phyloP scores from a whole-genome alignment of 495 filamentous ascomycete species.

The Aspergillus hancockii region DNA sequence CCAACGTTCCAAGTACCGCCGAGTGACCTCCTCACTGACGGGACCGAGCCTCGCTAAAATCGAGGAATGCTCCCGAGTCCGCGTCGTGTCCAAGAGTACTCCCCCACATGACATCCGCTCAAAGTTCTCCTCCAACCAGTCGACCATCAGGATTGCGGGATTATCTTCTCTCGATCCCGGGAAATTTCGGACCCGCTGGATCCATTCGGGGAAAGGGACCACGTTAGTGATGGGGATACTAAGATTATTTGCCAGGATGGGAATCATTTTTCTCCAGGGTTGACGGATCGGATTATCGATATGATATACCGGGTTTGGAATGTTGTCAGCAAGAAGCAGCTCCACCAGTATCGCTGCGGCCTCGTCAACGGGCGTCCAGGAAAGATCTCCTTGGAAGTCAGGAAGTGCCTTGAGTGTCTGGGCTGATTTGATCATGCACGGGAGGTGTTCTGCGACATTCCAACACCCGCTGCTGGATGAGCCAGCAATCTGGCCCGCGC shows the following conservation, averaged over 20 bases:
- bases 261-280: slow-evolving; percentile 45
- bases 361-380: slow-evolving; percentile 52
- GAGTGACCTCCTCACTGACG: slow-evolving; percentile 3
- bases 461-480: slow-evolving; percentile 51
- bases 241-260: slow-evolving; percentile 43
- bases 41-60: slow-evolving; percentile 1
- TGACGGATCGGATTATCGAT: slow-evolving; percentile 56
- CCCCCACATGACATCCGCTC: slow-evolving; percentile 18
- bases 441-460: slow-evolving; percentile 52
- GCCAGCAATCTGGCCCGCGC: slow-evolving; percentile 53
- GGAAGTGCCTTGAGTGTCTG: slow-evolving; percentile 49
- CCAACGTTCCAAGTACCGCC: slow-evolving; percentile 10
- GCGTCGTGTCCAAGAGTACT: neutral
- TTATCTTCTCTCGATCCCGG: slow-evolving; percentile 39
- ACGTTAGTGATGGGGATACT: slow-evolving; percentile 34
- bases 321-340: slow-evolving; percentile 27
- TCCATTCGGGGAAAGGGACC: slow-evolving; percentile 50
- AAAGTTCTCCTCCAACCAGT: slow-evolving; percentile 55
- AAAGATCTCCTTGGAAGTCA: slow-evolving; percentile 40
- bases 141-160: slow-evolving; percentile 44
- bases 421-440: slow-evolving; percentile 52
- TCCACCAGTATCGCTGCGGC: slow-evolving; percentile 43
- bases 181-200: slow-evolving; percentile 38
- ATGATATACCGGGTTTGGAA: slow-evolving; percentile 50
- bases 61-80: slow-evolving; percentile 1